phyloP scores from a whole-genome alignment of 352 stramenopile genomes.

The Ophiocytium majus region DNA sequence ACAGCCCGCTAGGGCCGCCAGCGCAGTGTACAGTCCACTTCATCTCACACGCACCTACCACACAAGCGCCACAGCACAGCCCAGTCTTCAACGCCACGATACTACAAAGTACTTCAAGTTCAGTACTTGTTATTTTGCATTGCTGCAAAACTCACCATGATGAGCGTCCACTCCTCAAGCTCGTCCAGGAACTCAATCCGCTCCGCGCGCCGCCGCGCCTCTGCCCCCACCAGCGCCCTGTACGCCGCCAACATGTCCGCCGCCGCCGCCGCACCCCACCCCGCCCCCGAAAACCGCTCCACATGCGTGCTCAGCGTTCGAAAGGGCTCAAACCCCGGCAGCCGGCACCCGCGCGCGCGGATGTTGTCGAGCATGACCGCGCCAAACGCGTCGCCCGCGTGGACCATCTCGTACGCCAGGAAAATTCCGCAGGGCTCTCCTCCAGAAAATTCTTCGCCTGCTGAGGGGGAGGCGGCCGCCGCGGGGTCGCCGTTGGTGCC shows the following conservation, averaged over 20 bases:
- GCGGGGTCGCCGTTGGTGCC: too few relatives aligned
- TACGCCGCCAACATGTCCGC: conserved; percentile 48
- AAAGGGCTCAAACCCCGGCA: conserved; percentile 41
- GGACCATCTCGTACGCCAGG: conserved; percentile 52
- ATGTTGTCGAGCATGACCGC: conserved; percentile 50
- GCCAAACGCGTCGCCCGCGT: conserved; percentile 39
- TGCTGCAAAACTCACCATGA: conserved; percentile 43
- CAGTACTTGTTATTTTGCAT: background rate
- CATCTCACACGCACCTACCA: background rate
- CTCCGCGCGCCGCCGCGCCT: conserved; percentile 20
- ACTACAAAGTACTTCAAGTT: background rate
- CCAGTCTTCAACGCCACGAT: too few relatives aligned
- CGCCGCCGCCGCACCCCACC: conserved; percentile 30
- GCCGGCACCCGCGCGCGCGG: conserved; percentile 33
- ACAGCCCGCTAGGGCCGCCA: too few relatives aligned
- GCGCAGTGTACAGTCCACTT: background rate
- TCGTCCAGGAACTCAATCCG: conserved; percentile 51
- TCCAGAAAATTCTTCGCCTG: too few relatives aligned
- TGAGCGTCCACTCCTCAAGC: conserved; percentile 52
- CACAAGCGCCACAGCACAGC: too few relatives aligned
- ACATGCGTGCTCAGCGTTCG: conserved; percentile 27
- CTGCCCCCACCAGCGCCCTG: conserved; percentile 32
- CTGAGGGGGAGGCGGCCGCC: too few relatives aligned
- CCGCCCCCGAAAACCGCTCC: conserved; percentile 21
- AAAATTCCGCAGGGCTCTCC: conserved; percentile 21